Percentiles rank a stretch among this genome's conserved stretches.
Evolutionary conservation across 805 yeast genomes (phyloP).

Genomic region (Metschnikowia chrysomelidarum): DNA sequence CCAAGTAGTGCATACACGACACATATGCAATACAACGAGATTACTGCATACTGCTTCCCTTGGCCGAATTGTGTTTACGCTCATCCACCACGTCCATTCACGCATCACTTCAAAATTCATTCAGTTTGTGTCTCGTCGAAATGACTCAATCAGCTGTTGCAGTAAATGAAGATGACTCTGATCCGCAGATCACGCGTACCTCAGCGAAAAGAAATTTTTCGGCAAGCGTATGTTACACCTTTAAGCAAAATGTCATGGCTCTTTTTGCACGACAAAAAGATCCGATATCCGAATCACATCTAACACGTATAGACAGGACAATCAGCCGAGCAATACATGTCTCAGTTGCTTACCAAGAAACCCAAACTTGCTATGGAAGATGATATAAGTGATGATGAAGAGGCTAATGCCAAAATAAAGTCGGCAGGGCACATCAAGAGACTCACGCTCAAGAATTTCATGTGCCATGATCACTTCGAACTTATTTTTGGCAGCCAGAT

Average conservation of each 20-base stretch:
- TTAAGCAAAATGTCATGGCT: background rate
- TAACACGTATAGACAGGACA: conserved; percentile 17
- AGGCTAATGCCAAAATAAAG: conserved; percentile 14
- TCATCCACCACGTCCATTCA: no score
- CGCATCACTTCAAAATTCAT: no score
- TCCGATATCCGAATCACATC: background rate
- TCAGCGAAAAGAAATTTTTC: conserved; percentile 10
- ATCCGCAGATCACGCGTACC: no score
- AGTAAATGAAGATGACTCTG: no score
- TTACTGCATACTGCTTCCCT: no score
- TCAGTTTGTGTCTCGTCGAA: no score
- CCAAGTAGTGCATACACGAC: no score
- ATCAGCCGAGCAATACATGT: conserved; percentile 21
- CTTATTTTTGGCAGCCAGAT: conserved; percentile 73
- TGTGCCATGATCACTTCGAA: conserved; percentile 86
- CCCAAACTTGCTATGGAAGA: conserved; percentile 12
- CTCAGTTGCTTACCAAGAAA: conserved; percentile 18
- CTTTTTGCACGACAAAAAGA: background rate
- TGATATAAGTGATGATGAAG: conserved; percentile 21
- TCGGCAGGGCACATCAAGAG: conserved; percentile 68
- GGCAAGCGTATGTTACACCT: conserved; percentile 10
- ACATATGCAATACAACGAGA: no score
- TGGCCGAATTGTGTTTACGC: no score
- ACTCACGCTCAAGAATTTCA: conserved; percentile 68
- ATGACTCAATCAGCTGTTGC: no score